Evolutionary conservation across 345 rosid genomes (phyloP), one percentile per base, ranked within the genome.

Genomic region (Populus tremula): DNA sequence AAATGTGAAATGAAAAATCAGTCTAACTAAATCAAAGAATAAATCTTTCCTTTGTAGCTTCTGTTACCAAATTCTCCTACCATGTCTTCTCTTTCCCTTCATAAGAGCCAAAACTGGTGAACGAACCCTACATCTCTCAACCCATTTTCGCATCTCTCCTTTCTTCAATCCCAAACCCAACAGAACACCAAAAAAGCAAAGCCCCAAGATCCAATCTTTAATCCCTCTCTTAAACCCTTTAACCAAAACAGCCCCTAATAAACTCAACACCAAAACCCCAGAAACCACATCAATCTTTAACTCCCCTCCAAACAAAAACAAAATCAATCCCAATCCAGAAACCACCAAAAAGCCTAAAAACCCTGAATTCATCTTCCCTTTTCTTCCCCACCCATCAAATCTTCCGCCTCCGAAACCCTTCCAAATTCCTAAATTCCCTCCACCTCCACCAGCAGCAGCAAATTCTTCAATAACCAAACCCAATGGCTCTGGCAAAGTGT

Each of bases 401-500:
- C 84, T 67, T 70, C 79, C 86, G 49, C 84, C 80, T 41, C 84
- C 86, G 16, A 80, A 84, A n/a, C 85, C 85, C 61, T 78, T 87
- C 82, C 69, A 35, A 70, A 82, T 69, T 47, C 80, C 82, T 5
- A 18, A 67, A n/a, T 79, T 81, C 0, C 85, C 81, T 6, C 89
- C 86, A 63, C 76, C 84, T 3, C 86, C 87, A 71, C 75, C 84
- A 10, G 77, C 86, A 36, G 80, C 85, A 8, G 47, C 63, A 3
- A 86, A 77, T 82, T 77, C 87, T 18, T 56, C 81, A 1, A 84
- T 38, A 29, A 86, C 41, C 54, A 81, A 17, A 81, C 78, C 82
- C 69, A 85, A 41, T 5, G 90, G 94, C 33, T 76, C 88, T n/a
- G 90, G 88, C 62, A 86, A 79, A 41, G 83, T 74, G 75, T 77